Evolutionary conservation across 306 rosid genomes (phyloP).

Genomic region (Prosopis cineraria): DNA sequence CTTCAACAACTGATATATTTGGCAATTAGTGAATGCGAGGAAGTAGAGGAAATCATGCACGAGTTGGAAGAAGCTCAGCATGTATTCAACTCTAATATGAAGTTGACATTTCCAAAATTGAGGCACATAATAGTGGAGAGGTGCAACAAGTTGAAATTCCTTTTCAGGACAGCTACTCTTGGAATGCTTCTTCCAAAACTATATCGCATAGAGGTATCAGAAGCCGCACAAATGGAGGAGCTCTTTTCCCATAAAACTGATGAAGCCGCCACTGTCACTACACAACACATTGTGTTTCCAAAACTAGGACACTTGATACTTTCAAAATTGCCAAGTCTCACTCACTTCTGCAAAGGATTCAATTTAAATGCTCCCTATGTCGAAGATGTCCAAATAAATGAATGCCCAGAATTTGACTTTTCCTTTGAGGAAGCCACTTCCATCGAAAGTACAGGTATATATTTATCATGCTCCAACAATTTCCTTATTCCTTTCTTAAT

Average conservation of each 20-base stretch:
- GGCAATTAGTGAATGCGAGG: too few relatives aligned
- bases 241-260: not conserved
- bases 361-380: not conserved
- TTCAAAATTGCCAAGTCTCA: not conserved
- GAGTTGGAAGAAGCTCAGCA: not conserved
- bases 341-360: not conserved
- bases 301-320: not conserved
- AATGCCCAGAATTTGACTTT: not conserved
- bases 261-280: not conserved
- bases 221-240: not conserved
- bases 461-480: not conserved
- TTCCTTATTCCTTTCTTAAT: too few relatives aligned
- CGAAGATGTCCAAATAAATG: not conserved
- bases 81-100: not conserved
- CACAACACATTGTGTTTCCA: not conserved
- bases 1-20: too few relatives aligned
- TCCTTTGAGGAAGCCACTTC: not conserved
- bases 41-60: too few relatives aligned
- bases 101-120: not conserved
- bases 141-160: not conserved
- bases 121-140: fast-evolving
- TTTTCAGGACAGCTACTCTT: not conserved
- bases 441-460: not conserved
- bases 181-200: not conserved
- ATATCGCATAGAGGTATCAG: not conserved